Base-by-base conservation (phyloP, 345 rosid genomes). In the Viola odorata region DNA sequence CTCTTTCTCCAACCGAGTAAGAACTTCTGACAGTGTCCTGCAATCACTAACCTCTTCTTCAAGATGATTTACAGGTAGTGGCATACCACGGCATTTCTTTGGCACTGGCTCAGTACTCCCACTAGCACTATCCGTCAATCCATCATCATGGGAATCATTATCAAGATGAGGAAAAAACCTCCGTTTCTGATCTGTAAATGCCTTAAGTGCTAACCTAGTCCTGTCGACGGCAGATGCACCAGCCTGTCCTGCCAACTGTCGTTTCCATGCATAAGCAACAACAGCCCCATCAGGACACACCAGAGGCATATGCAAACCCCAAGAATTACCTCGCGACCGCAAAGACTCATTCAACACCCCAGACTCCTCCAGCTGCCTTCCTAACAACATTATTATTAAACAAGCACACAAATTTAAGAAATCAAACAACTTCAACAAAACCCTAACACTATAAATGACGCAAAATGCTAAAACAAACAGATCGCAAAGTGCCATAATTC, bases 171-270 rank as follows among this genome's bases (percentile, higher is more conserved):
- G 91, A 36, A 92, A 94, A 67, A 83, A 94, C 5, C 90, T 78
- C 68, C 86, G 82, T 68, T 90, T 90, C 81, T 90, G 99, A 80
- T 90, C 96, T 12, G 83, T 82, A 77, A 94, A 94, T 10, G 99
- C 96, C 81, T 86, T 90, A 61, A 90, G 91, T 68, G 99, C 97
- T 73, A 90, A 81, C 80, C 99, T 87, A 53, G 97, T 85, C 74
- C 97, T 80, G 67, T 94, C 99, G 38, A 94, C 99, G 39, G 99
- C 96, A 69, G 99, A 89, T 3, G 99, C 97, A 74, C 99, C 99
- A 54, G 97, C 98, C 77, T 94, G 99, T 13, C 99, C 97, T n/a
- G 99, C 97, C 7, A 94, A 89, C 60, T 94, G 99, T 7, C 99
- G 82, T 64, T 94, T 94, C 97, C 99, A 90, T 53, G 99, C 97